phyloP scores from a whole-genome alignment of 208 protist species.

The Leishmania turanica region DNA sequence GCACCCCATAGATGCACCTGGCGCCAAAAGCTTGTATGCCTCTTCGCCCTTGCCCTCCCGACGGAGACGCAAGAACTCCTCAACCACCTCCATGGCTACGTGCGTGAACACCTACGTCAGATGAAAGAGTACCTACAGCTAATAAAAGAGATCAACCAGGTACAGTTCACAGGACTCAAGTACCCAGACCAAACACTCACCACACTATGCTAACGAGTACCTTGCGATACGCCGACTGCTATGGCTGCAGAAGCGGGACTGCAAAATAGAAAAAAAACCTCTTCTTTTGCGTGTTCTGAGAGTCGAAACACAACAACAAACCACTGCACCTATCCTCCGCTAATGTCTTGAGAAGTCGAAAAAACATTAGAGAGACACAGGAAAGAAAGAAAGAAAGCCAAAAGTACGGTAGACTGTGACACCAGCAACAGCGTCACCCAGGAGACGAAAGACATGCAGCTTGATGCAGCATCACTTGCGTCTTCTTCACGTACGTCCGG shows the following conservation, averaged over 20 bases:
- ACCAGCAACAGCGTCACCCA: background rate
- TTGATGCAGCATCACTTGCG: background rate
- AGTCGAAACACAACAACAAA: background rate
- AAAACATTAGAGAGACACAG: background rate
- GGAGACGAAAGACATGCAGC: background rate
- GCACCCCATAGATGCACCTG: conserved; percentile 80
- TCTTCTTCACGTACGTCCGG: background rate
- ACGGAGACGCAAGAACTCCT: conserved; percentile 78
- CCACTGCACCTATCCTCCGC: background rate
- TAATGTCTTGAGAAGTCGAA: background rate
- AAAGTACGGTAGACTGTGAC: background rate
- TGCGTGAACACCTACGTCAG: background rate
- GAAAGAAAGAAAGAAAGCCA: background rate
- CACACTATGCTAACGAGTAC: too few species aligned
- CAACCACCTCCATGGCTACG: conserved; percentile 70
- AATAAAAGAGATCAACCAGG: background rate
- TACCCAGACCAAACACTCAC: too few species aligned
- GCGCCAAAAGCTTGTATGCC: conserved; percentile 77
- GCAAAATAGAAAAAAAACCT: background rate
- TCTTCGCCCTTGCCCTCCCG: conserved; percentile 74
- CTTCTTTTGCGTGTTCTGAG: background rate
- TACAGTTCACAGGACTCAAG: background rate
- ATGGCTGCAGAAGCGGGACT: too few species aligned
- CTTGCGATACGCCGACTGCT: too few species aligned
- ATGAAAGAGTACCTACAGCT: background rate